These are phyloP conservation scores for Fusarium lateritium DNA, from an alignment of 2,329 filamentous ascomycete species.

Conservation along the genomic window DNA sequence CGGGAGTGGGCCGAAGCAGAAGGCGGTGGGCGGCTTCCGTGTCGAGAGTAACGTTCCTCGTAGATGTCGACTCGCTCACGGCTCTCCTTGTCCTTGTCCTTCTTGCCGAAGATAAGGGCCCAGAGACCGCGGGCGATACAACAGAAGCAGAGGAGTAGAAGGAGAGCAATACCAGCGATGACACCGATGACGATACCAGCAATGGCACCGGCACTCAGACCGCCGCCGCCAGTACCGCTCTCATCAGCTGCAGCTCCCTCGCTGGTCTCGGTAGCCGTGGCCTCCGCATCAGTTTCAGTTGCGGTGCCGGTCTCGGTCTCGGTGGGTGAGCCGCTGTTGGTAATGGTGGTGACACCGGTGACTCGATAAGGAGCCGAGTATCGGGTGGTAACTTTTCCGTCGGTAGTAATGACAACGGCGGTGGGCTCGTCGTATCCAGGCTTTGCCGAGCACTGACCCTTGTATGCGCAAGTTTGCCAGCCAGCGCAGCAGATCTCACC, in stretches of 20 bases:
- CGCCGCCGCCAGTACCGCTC: slow-evolving; percentile 56
- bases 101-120: slow-evolving; percentile 74
- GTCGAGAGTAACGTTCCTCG: slow-evolving; percentile 73
- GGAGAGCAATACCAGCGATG: slow-evolving; percentile 75
- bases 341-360: slow-evolving; percentile 69
- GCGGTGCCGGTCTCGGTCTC: slow-evolving; percentile 64
- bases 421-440: slow-evolving; percentile 61
- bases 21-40: slow-evolving; percentile 57
- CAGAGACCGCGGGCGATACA: slow-evolving; percentile 76
- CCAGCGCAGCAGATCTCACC: slow-evolving; percentile 79
- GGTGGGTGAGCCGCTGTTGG: slow-evolving; percentile 65
- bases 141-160: slow-evolving; percentile 81
- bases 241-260: slow-evolving; percentile 36
- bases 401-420: slow-evolving; percentile 61
- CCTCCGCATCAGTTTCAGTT: slow-evolving; percentile 67
- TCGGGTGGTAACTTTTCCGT: slow-evolving; percentile 67
- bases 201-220: slow-evolving; percentile 80
- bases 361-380: slow-evolving; percentile 68
- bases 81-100: slow-evolving; percentile 65
- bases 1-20: slow-evolving; percentile 58
- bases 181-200: slow-evolving; percentile 85
- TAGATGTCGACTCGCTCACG: slow-evolving; percentile 71
- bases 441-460: slow-evolving; percentile 71
- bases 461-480: slow-evolving; percentile 75
- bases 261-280: slow-evolving; percentile 65